Base-by-base conservation (phyloP, 192 early-diverging fungal species). In the Coemansia javaensis region DNA sequence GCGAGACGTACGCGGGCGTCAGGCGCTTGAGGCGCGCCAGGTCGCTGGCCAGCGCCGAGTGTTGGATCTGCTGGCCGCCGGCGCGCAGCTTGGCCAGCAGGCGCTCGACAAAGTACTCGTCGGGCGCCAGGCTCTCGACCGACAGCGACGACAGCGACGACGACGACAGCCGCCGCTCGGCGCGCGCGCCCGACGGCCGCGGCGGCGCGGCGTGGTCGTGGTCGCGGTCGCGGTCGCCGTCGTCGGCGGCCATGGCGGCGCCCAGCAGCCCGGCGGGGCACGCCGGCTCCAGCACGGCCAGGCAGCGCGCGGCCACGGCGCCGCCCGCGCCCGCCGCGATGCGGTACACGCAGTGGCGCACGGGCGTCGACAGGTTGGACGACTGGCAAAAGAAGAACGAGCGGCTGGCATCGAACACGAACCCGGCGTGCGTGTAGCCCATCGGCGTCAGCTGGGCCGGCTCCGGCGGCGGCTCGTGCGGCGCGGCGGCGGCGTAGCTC, bases 1-100 rank as follows among this genome's bases (percentile, higher is more conserved):
- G 53, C 27, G 44, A 46, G 18, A 56, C 53, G 41, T 56, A 56
- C 30, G 53, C 44, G 0, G 53, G 53, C n/a, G 53, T 56, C 20
- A 56, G 38, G 3, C 53, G 35, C 32, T 41, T 38, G 30, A 56
- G 44, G n/a, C 41, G 47, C 13, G 35, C n/a, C 44, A 47, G 20
- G 4, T 56, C 44, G 13, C 38, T 22, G 1, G 42, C 52, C 52
- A 45, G 43, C 21, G 28, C 28, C 28, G 28, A 30, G 28, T 30
- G 28, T 9, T 30, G 28, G 5, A 54, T 38, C 17, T 44, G 43
- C 27, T 44, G 33, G 16, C 52, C 52, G 27, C 52, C 24, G 16
- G 36, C 25, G 2, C 52, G 41, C 17, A 54, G 28, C 25, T 55
- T 55, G 17, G 43, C 21, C 12, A 55, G 13, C 34, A 55, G 24